phyloP scores from a whole-genome alignment of 2,329 filamentous ascomycete genomes.

The Diaporthe sp. region DNA sequence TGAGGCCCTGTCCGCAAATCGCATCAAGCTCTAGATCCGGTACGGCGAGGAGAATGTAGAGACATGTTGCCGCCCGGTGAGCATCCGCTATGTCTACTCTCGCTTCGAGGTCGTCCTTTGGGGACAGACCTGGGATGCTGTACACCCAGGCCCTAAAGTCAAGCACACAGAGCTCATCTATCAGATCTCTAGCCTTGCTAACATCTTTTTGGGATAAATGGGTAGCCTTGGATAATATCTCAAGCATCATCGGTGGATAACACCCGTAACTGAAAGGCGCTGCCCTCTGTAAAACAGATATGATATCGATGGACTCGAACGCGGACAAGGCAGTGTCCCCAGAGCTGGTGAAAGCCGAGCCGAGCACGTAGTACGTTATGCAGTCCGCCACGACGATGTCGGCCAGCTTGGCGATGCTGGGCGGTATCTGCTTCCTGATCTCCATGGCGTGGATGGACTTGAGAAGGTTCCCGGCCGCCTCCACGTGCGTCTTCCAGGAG shows the following conservation, averaged over 20 bases:
- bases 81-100: constrained; percentile 54
- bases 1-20: not conserved
- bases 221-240: constrained; percentile 55
- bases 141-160: constrained; percentile 55
- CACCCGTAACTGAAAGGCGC: constrained; percentile 59
- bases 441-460: constrained; percentile 45
- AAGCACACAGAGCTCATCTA: constrained; percentile 51
- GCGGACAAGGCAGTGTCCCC: constrained; percentile 40
- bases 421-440: not conserved
- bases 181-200: constrained; percentile 47
- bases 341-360: constrained; percentile 53
- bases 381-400: constrained; percentile 60
- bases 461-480: constrained; percentile 57
- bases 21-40: constrained; percentile 33
- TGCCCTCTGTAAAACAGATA: constrained; percentile 50
- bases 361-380: constrained; percentile 60
- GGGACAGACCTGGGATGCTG: constrained; percentile 47
- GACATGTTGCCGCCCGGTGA: constrained; percentile 55
- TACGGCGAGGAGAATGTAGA: constrained; percentile 56
- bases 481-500: constrained; percentile 49
- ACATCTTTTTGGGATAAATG: constrained; percentile 46
- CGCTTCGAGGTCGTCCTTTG: constrained; percentile 48
- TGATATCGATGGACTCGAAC: constrained; percentile 50
- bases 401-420: constrained; percentile 48
- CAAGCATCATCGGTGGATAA: constrained; percentile 55